phyloP scores from a whole-genome alignment of 2,329 filamentous ascomycete species.

The Nemania bipapillata region DNA sequence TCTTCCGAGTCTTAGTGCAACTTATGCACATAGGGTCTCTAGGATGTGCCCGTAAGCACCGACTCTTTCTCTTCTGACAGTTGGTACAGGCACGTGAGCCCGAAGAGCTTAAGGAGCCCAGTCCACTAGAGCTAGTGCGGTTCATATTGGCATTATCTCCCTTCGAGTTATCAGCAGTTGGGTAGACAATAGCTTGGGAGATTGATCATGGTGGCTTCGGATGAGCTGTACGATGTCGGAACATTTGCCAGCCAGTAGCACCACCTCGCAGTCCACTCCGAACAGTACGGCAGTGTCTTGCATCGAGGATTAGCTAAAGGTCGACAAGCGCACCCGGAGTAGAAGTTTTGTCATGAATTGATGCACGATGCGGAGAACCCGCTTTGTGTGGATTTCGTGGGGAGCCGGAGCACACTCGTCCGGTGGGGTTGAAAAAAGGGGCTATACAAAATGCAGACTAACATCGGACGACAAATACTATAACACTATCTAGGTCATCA shows the following conservation, averaged over 20 bases:
- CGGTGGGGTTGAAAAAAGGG: background rate
- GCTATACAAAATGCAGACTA: no score
- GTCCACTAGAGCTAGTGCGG: background rate
- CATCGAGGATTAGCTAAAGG: background rate
- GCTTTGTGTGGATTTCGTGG: slow-evolving; percentile 1
- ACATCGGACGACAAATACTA: no score
- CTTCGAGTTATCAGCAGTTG: background rate
- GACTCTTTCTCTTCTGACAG: slow-evolving; percentile 26
- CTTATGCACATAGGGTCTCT: slow-evolving; percentile 6
- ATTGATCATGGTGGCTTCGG: background rate
- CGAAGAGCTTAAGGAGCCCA: slow-evolving; percentile 3
- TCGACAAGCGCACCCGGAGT: background rate
- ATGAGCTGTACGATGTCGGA: background rate
- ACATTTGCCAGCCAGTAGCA: background rate
- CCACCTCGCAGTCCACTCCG: no score
- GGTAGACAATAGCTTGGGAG: background rate
- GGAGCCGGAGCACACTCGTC: slow-evolving; percentile 17
- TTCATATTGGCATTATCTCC: slow-evolving; percentile 11
- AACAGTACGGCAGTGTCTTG: background rate
- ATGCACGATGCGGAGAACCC: background rate
- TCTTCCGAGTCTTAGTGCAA: slow-evolving; percentile 12
- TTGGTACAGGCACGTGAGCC: slow-evolving; percentile 17
- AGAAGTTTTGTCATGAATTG: background rate
- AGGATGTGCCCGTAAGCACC: slow-evolving; percentile 20
- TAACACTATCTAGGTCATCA: no score